Evolutionary conservation across 257 asterid genomes (phyloP).

Genomic region (Jacaranda mimosifolia): DNA sequence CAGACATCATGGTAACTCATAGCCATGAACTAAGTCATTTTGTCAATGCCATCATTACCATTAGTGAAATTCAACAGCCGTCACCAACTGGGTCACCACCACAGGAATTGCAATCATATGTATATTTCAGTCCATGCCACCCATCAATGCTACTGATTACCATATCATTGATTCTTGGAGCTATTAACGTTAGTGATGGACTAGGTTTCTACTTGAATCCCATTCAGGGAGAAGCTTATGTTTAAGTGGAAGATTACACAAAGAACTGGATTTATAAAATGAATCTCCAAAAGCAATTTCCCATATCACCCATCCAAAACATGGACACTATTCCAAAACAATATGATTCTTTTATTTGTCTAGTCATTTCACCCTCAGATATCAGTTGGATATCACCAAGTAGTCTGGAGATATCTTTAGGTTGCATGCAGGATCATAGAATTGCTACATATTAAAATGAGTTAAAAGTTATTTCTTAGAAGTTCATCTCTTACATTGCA

Average conservation of each 20-base stretch:
- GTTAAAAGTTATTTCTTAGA: constrained; percentile 17
- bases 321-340: neutral
- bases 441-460: neutral
- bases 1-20: neutral
- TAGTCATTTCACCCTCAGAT: neutral
- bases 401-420: constrained; percentile 11
- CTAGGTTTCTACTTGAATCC: neutral
- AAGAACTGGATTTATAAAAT: neutral
- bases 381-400: neutral
- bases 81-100: neutral
- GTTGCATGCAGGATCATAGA: neutral
- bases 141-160: neutral
- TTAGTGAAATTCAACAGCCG: neutral
- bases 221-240: neutral
- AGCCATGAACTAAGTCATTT: neutral
- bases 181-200: neutral
- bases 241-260: neutral
- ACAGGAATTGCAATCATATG: neutral
- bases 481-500: constrained; percentile 38
- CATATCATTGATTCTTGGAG: neutral
- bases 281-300: too few species aligned
- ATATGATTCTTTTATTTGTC: neutral
- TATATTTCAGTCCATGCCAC: neutral
- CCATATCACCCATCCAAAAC: neutral
- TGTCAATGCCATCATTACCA: constrained; percentile 1